Evolutionary conservation across 1,284 basidiomycete genomes (phyloP).

Genomic region (Cutaneotrichosporon cyanovorans): DNA sequence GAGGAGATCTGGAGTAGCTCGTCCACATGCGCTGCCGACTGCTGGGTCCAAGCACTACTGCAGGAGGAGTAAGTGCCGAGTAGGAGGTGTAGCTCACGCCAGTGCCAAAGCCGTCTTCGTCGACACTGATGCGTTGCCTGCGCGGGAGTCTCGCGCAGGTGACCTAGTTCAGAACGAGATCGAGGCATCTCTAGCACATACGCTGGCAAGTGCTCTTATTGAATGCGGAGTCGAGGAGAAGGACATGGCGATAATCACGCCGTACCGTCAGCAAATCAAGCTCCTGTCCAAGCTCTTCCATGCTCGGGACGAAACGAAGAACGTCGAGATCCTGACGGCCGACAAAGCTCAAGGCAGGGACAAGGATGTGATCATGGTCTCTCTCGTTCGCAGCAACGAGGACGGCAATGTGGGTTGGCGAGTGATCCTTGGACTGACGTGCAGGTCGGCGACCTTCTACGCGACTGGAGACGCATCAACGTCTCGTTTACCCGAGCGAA

Average conservation of each 20-base stretch:
- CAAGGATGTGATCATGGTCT: conserved; percentile 90
- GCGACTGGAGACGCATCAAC: conserved; percentile 92
- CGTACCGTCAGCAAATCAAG: conserved; percentile 94
- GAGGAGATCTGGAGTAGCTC: conserved; percentile 43
- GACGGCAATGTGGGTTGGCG: conserved; percentile 59
- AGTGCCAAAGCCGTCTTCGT: conserved; percentile 83
- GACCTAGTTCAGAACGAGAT: conserved; percentile 80
- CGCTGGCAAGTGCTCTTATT: conserved; percentile 61
- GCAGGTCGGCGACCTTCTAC: conserved; percentile 82
- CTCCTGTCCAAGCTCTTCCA: conserved; percentile 57
- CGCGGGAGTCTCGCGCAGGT: conserved; percentile 69
- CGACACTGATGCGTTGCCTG: conserved; percentile 78
- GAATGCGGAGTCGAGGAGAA: conserved; percentile 57
- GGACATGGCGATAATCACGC: conserved; percentile 80
- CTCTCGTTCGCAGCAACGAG: conserved; percentile 81
- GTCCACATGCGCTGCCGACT: conserved; percentile 43
- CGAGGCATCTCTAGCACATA: conserved; percentile 57
- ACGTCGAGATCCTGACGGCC: conserved; percentile 84
- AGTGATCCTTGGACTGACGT: conserved; percentile 1
- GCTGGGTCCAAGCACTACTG: conserved; percentile 67
- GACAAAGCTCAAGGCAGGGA: conserved; percentile 94
- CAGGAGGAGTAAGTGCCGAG: conserved; percentile 54
- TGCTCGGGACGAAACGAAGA: conserved; percentile 19
- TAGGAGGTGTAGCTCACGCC: conserved; percentile 4
- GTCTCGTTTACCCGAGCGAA: conserved; percentile 92